phyloP scores from a whole-genome alignment of 768 basidiomycete species.

The Lactarius psammicola region DNA sequence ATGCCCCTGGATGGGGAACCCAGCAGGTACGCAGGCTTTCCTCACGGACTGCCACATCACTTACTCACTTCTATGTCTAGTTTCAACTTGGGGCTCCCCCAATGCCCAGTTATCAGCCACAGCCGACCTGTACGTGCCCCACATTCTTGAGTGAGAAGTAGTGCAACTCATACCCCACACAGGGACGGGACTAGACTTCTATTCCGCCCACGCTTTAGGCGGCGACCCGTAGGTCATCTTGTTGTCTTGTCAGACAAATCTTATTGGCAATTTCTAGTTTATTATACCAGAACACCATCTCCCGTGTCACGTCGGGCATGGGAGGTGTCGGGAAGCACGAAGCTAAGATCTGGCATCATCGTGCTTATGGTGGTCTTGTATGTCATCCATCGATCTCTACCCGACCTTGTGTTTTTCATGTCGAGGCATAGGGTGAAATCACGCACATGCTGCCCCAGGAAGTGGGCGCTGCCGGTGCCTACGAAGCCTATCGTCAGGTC shows the following conservation, averaged over 20 bases:
- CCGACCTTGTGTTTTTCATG: slow-evolving; percentile 5
- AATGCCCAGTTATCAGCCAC: slow-evolving; percentile 41
- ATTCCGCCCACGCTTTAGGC: slow-evolving; percentile 57
- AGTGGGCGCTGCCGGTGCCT: slow-evolving; percentile 74
- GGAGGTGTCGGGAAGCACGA: slow-evolving; percentile 55
- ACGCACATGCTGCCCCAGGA: slow-evolving; percentile 53
- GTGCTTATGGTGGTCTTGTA: slow-evolving; percentile 63
- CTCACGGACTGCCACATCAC: not conserved
- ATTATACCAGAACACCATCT: slow-evolving; percentile 41
- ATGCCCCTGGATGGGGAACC: slow-evolving; percentile 51
- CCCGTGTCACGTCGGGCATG: slow-evolving; percentile 30
- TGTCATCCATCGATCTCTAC: slow-evolving; percentile 25
- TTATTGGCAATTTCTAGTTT: slow-evolving; percentile 30
- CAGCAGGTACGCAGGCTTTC: slow-evolving; percentile 34
- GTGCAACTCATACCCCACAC: slow-evolving; percentile 17
- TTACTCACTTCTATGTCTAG: slow-evolving; percentile 12
- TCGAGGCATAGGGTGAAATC: slow-evolving; percentile 47
- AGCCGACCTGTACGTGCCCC: slow-evolving; percentile 36
- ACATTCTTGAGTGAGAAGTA: slow-evolving; percentile 7
- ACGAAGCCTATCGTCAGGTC: slow-evolving; percentile 72
- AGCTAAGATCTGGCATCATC: slow-evolving; percentile 63
- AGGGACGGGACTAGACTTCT: slow-evolving; percentile 66
- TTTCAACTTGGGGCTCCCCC: slow-evolving; percentile 28
- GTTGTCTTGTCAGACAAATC: not conserved
- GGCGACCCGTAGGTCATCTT: slow-evolving; percentile 52